Base-by-base conservation (phyloP, 2,329 filamentous ascomycete genomes). In the Aureobasidium pullulans region DNA sequence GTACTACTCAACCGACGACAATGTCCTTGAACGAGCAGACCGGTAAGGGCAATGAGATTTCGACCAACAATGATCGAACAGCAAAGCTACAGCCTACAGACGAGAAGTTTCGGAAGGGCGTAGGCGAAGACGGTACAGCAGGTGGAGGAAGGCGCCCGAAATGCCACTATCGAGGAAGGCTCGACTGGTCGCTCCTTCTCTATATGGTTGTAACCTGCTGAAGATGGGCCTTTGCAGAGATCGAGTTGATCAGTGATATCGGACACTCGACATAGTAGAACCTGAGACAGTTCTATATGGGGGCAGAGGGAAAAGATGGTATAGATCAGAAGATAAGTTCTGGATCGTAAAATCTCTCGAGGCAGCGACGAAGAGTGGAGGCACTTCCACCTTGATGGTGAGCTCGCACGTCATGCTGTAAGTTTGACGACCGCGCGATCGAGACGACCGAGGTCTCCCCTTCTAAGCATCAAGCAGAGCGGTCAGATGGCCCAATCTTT, bases 341-440 rank as follows among this genome's bases (percentile, higher is more conserved):
- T 8, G 40, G 6, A 16, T 15, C 16, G 32, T 16, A 23, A 16
- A 39, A 32, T 34, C 32, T 34, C 15, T 32, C 23, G 40, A 37
- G 42, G 10, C 47, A 11, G 8, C 50, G 15, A 32, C 37, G 34
- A 31, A 9, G 23, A 36, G 31, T 8, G 34, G 10, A 10, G 31
- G 13, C 37, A 47, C 40, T 36, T 58, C 36, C 13, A 58, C 54
- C 54, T 58, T 58, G 54, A 58, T 58, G 54, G 54, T 49, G 23
- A 57, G 53, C 53, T 57, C 31, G 53, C 53, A 57, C 53, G 53
- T 47, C 53, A 57, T 57, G 40, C 39, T 57, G 10, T 31, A 11
- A 40, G 40, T 36, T 47, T n/a, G 31, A 47, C 53, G 39, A 31
- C 19, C 32, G 32, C 37, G 42, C 19, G 53, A 47, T 42, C 40